These are phyloP conservation scores for Pleurotus tuber-regium DNA, from an alignment of 768 basidiomycete genomes.

Conservation along the genomic window DNA sequence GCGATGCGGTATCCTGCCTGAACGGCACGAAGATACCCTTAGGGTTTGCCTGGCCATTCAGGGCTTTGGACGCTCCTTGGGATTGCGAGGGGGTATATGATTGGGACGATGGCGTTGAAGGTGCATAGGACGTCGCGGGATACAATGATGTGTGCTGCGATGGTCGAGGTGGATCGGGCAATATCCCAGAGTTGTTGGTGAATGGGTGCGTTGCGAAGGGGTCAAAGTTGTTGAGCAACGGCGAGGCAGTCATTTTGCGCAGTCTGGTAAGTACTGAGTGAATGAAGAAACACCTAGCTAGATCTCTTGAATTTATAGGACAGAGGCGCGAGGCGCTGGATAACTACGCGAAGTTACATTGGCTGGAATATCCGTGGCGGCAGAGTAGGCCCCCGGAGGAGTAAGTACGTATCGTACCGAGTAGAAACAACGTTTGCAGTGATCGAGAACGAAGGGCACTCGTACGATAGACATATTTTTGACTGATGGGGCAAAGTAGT, in stretches of 20 bases:
- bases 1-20: conserved; percentile 8
- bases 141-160: conserved; percentile 7
- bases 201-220: conserved; percentile 29
- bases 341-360: not conserved
- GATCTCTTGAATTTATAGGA: not conserved
- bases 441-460: not conserved
- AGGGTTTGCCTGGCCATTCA: not conserved
- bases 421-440: conserved; percentile 1
- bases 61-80: not conserved
- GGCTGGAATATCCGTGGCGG: conserved; percentile 3
- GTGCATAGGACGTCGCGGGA: conserved; percentile 2
- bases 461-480: conserved; percentile 2
- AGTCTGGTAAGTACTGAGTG: not conserved
- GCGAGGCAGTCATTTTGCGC: conserved; percentile 14
- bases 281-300: not conserved
- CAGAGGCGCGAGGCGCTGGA: conserved; percentile 1
- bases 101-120: not conserved
- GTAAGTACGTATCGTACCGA: conserved; percentile 1
- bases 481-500: conserved; percentile 6
- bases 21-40: conserved; percentile 10
- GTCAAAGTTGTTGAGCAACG: conserved; percentile 24
- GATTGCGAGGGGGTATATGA: not conserved
- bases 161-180: conserved; percentile 6
- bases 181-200: conserved; percentile 24
- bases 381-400: not conserved